These are phyloP conservation scores for Neodidymelliopsis sp. DNA, from an alignment of 2,329 filamentous ascomycete species.

Conservation along the genomic window DNA sequence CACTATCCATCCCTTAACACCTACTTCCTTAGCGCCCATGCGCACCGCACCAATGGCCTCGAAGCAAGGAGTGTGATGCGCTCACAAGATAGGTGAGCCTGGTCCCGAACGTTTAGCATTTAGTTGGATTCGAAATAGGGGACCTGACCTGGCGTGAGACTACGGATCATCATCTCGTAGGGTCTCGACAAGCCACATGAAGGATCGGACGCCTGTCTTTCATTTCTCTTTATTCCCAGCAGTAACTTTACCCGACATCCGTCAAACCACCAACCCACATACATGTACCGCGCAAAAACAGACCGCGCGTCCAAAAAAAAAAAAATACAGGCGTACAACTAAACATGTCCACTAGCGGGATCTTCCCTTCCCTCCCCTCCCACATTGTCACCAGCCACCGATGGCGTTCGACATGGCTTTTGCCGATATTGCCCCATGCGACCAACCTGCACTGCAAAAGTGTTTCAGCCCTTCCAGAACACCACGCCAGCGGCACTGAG, in stretches of 20 bases:
- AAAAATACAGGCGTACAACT: too few relatives aligned
- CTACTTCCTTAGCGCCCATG: background rate
- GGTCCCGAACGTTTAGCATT: background rate
- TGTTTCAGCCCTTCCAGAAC: conserved; percentile 9
- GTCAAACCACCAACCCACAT: background rate
- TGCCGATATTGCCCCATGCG: background rate
- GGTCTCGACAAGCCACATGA: background rate
- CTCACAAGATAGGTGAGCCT: conserved; percentile 5
- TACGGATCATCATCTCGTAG: too few relatives aligned
- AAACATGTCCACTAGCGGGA: too few relatives aligned
- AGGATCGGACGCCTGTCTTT: background rate
- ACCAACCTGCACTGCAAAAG: background rate
- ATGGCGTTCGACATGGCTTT: too few relatives aligned
- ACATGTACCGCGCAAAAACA: background rate
- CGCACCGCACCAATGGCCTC: conserved; percentile 5
- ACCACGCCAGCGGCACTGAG: background rate
- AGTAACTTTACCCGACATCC: background rate
- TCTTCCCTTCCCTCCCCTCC: too few relatives aligned
- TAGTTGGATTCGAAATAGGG: too few relatives aligned
- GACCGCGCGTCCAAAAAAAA: conserved; percentile 4
- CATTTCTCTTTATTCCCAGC: background rate
- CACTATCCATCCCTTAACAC: background rate
- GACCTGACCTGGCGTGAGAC: too few relatives aligned
- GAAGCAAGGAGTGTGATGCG: background rate
- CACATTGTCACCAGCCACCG: too few relatives aligned